Conservation (phyloP, 1,284 basidiomycete species). For the Ceratobasidium sp. region DNA sequence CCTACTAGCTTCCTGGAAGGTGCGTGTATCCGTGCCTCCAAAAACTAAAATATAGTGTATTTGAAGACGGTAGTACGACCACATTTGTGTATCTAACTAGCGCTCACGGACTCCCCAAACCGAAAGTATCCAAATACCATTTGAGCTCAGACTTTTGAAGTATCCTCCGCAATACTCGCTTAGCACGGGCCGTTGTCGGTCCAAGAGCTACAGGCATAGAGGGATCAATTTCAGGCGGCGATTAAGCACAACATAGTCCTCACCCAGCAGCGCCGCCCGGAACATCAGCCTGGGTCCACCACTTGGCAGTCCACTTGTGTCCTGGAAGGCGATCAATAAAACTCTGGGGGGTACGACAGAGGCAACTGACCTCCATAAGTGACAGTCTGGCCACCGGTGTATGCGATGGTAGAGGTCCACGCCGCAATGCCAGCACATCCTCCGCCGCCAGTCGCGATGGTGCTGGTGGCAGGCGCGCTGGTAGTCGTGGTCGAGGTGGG, state of each 20-base stretch:
- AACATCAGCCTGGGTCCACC: slow-evolving; percentile 49
- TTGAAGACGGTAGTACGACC: background rate
- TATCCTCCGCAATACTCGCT: background rate
- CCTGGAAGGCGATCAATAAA: background rate
- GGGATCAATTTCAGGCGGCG: background rate
- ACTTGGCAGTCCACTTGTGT: slow-evolving; percentile 38
- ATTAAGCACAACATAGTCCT: background rate
- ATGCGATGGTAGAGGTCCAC: slow-evolving; percentile 44
- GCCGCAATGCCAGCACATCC: slow-evolving; percentile 43
- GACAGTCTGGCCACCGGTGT: slow-evolving; percentile 46
- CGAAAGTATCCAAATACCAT: background rate
- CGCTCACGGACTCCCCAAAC: background rate
- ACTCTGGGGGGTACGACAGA: background rate
- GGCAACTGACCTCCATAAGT: slow-evolving; percentile 45
- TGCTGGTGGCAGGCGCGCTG: background rate
- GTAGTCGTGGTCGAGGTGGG: slow-evolving; percentile 13
- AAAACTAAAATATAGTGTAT: background rate
- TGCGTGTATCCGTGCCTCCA: too few relatives aligned
- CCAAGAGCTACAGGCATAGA: slow-evolving; percentile 22
- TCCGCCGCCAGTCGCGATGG: slow-evolving; percentile 46
- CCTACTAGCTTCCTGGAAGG: background rate
- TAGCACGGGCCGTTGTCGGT: slow-evolving; percentile 42
- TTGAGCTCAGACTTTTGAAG: background rate
- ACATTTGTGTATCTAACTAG: background rate
- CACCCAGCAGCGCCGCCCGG: slow-evolving; percentile 40